These are phyloP conservation scores for Raffaelea arxii DNA, from an alignment of 2,329 filamentous ascomycete genomes.

Conservation along the genomic window DNA sequence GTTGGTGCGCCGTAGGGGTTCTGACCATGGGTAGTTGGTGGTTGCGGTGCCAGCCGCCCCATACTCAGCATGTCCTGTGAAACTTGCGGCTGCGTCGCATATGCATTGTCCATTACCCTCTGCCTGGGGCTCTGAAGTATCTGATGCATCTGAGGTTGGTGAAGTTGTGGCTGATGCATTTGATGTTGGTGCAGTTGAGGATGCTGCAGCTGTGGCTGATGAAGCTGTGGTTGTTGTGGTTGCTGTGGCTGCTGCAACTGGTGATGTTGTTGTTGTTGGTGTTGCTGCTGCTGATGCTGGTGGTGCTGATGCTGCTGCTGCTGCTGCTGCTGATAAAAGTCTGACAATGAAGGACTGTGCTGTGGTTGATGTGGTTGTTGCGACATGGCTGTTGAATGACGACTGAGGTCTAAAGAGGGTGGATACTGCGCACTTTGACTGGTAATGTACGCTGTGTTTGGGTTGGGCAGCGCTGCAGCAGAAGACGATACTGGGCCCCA, in stretches of 20 bases:
- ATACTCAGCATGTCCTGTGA: slow-evolving; percentile 65
- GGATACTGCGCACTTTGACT: too few species aligned
- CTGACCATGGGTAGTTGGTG: slow-evolving; percentile 58
- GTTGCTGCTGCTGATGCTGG: slow-evolving; percentile 4
- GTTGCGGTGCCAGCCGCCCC: slow-evolving; percentile 46
- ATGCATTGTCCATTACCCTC: too few species aligned
- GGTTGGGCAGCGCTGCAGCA: too few species aligned
- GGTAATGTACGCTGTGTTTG: too few species aligned
- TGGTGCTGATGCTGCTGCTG: neutral
- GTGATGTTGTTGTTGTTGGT: neutral
- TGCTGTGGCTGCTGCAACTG: neutral
- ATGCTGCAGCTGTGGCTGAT: too few species aligned
- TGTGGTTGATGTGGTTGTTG: slow-evolving; percentile 37
- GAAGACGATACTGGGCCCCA: too few species aligned
- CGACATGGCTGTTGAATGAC: too few species aligned
- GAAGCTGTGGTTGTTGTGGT: too few species aligned
- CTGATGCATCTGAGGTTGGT: slow-evolving; percentile 19
- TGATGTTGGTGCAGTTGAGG: neutral
- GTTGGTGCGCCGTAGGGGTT: slow-evolving; percentile 58
- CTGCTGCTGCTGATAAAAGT: too few species aligned
- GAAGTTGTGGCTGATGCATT: slow-evolving; percentile 21
- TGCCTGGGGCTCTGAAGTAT: neutral
- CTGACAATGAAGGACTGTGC: too few species aligned
- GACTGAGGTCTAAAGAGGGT: too few species aligned
- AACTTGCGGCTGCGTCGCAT: too few species aligned